Evolutionary conservation across 2,329 filamentous ascomycete genomes (phyloP).

Genomic region (Phialophora expanda): DNA sequence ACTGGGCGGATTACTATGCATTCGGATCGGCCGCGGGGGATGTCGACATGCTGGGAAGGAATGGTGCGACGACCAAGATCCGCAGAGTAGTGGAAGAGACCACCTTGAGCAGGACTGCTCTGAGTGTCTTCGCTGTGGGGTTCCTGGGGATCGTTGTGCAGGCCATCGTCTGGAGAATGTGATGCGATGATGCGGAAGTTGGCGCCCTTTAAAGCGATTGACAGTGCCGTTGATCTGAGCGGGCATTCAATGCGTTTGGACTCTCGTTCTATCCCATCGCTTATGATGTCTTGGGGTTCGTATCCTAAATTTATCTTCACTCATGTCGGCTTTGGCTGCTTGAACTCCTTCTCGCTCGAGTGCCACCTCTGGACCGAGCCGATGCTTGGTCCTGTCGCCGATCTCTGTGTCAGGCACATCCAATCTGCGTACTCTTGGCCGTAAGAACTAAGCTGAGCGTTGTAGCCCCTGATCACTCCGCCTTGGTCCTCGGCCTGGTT

Average conservation of each 20-base stretch:
- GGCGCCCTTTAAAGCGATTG: neutral
- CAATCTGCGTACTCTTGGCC: neutral
- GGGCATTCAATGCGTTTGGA: neutral
- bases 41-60: constrained; percentile 39
- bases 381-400: neutral
- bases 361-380: neutral
- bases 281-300: neutral
- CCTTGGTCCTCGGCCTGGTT: neutral
- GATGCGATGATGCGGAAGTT: neutral
- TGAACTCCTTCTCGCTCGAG: neutral
- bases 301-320: neutral
- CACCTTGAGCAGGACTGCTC: constrained; percentile 18
- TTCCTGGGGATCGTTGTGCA: constrained; percentile 16
- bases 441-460: neutral
- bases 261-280: neutral
- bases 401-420: neutral
- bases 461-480: neutral
- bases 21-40: constrained; percentile 40
- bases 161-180: constrained; percentile 10
- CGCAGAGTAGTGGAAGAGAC: constrained; percentile 28
- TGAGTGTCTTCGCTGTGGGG: constrained; percentile 18
- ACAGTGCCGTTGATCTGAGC: neutral
- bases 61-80: constrained; percentile 27
- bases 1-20: constrained; percentile 44
- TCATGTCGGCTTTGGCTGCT: neutral